Percentiles rank a stretch among this genome's conserved stretches.
These are phyloP conservation scores for Blastobotrys persicus DNA, from an alignment of 1,139 yeast species.

Conservation along the genomic window DNA sequence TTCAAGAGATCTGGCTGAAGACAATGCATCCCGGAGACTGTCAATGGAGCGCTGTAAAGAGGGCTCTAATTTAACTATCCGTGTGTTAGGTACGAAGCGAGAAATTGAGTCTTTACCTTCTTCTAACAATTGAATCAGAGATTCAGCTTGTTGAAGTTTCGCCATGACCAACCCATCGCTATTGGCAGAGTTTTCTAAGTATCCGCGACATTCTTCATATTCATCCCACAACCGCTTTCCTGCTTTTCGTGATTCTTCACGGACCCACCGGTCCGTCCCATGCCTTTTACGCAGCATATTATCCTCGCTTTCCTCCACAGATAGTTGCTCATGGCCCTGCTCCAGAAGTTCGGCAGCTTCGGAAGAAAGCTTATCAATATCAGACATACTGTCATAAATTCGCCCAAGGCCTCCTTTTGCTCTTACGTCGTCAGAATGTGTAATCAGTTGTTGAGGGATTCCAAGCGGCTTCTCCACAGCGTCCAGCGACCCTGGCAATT, in stretches of 20 bases:
- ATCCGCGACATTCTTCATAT: constrained; percentile 46
- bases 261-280: constrained; percentile 51
- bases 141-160: constrained; percentile 47
- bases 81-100: constrained; percentile 51
- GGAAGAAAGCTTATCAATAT: constrained; percentile 45
- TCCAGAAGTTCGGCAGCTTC: constrained; percentile 43
- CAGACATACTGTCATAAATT: constrained; percentile 47
- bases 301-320: constrained; percentile 57
- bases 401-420: constrained; percentile 52
- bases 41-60: constrained; percentile 40
- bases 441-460: constrained; percentile 55
- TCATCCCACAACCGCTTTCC: constrained; percentile 40
- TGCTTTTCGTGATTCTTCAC: constrained; percentile 28
- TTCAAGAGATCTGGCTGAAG: constrained; percentile 31
- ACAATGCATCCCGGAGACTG: constrained; percentile 44
- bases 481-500: constrained; percentile 63
- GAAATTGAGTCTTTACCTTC: constrained; percentile 45
- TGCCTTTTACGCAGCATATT: constrained; percentile 46
- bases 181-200: constrained; percentile 54
- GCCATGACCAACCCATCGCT: constrained; percentile 57
- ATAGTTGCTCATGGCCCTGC: constrained; percentile 49
- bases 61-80: constrained; percentile 44
- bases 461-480: constrained; percentile 61
- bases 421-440: constrained; percentile 56
- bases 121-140: constrained; percentile 46